Evolutionary conservation across 805 yeast species (phyloP).

Genomic region (Starmerella stigmatis): DNA sequence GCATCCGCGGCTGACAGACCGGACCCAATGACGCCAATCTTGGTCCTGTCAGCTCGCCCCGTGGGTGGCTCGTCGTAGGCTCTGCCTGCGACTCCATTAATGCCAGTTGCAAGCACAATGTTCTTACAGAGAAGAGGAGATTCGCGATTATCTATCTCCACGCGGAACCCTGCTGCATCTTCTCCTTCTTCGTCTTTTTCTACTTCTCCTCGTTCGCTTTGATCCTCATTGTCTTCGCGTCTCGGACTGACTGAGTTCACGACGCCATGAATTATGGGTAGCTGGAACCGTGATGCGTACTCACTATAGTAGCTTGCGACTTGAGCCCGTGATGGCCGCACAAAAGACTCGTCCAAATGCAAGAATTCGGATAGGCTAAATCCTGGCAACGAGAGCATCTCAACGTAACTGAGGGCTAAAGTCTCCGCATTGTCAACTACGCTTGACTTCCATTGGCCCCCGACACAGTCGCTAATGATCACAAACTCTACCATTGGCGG

Average conservation of each 20-base stretch:
- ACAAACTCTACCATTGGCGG: conserved; percentile 20
- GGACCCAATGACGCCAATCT: conserved; percentile 27
- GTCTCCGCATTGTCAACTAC: conserved; percentile 18
- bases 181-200: too few relatives aligned
- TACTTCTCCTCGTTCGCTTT: too few relatives aligned
- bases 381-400: conserved; percentile 31
- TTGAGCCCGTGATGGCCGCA: conserved; percentile 26
- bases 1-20: conserved; percentile 33
- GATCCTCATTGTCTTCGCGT: neutral
- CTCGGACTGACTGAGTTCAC: conserved; percentile 7
- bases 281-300: conserved; percentile 26
- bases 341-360: conserved; percentile 15
- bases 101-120: conserved; percentile 8
- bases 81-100: conserved; percentile 4
- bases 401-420: conserved; percentile 27
- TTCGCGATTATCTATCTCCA: neutral
- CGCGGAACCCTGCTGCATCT: neutral
- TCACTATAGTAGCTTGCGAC: conserved; percentile 26
- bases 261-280: conserved; percentile 18
- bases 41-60: neutral
- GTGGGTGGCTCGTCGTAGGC: conserved; percentile 11
- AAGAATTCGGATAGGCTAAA: conserved; percentile 25
- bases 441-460: conserved; percentile 30
- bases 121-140: neutral
- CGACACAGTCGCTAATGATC: conserved; percentile 27